A percentile compares a stretch with the other conserved stretches of the same genome.
phyloP scores from a whole-genome alignment of 371 early-diverging fungal genomes.

The Massospora cicadina region DNA sequence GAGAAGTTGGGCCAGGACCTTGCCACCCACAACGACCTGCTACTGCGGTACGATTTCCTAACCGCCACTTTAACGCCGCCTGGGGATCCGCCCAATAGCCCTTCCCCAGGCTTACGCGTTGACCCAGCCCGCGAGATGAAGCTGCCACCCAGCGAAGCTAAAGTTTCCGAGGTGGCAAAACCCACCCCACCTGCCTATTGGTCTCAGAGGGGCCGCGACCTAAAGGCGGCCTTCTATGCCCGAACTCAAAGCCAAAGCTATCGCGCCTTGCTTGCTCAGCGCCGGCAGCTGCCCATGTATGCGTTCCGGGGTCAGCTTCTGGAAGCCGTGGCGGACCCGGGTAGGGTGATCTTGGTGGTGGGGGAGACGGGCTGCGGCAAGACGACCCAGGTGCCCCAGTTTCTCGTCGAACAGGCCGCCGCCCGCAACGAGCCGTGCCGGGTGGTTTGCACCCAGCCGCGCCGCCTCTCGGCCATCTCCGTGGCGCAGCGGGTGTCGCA shows the following conservation, averaged over 20 bases:
- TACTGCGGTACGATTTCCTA: background rate
- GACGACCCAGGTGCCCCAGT: constrained; percentile 50
- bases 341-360: constrained; percentile 74
- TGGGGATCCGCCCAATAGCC: background rate
- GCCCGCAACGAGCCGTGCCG: background rate
- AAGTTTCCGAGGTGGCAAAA: background rate
- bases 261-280: background rate
- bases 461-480: constrained; percentile 92
- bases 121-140: background rate
- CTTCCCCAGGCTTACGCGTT: background rate
- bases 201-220: background rate
- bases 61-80: background rate
- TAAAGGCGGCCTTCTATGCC: background rate
- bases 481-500: constrained; percentile 85
- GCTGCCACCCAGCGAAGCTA: background rate
- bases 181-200: background rate
- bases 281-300: background rate
- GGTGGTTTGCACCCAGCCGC: constrained; percentile 82
- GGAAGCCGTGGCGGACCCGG: background rate
- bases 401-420: background rate
- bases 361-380: constrained; percentile 99
- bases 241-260: background rate
- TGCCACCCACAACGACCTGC: background rate
- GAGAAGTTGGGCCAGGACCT: background rate
- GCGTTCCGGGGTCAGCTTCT: background rate